Evolutionary conservation across 192 early-diverging fungal species (phyloP).

Genomic region (Dispira simplex): DNA sequence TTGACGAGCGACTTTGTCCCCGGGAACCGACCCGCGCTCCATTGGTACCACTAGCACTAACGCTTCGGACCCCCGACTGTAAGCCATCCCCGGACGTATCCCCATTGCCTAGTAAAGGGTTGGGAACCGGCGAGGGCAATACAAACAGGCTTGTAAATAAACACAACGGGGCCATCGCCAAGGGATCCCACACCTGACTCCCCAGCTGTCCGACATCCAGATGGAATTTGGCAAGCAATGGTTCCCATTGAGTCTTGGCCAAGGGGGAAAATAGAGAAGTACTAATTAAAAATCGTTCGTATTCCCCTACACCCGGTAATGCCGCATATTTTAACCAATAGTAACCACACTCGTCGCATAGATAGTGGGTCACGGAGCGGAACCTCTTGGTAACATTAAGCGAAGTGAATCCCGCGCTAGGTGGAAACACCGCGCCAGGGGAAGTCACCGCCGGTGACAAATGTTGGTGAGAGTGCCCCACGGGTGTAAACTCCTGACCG

Average conservation of each 20-base stretch:
- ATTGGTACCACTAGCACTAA: no score
- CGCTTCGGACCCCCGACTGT: no score
- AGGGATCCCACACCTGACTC: slow-evolving; percentile 4
- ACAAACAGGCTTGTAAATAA: slow-evolving; percentile 13
- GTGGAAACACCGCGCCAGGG: slow-evolving; percentile 17
- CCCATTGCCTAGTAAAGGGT: no score
- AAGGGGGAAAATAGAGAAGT: slow-evolving; percentile 11
- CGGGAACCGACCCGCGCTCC: not conserved
- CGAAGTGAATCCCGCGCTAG: slow-evolving; percentile 23
- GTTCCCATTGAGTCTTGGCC: not conserved
- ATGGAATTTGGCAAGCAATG: not conserved
- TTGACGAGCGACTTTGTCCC: not conserved
- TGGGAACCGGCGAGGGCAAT: not conserved
- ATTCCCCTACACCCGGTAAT: slow-evolving; percentile 19
- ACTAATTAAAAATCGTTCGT: slow-evolving; percentile 10
- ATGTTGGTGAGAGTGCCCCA: slow-evolving; percentile 23
- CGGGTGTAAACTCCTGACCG: slow-evolving; percentile 7
- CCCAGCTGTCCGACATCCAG: not conserved
- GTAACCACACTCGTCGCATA: slow-evolving; percentile 35
- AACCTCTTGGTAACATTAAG: slow-evolving; percentile 22
- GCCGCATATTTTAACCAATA: slow-evolving; percentile 41
- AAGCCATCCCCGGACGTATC: no score
- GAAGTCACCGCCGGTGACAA: not conserved
- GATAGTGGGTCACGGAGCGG: slow-evolving; percentile 13
- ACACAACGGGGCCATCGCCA: slow-evolving; percentile 8